Evolutionary conservation across 2,329 filamentous ascomycete species (phyloP).

Genomic region (Alternaria sp.): DNA sequence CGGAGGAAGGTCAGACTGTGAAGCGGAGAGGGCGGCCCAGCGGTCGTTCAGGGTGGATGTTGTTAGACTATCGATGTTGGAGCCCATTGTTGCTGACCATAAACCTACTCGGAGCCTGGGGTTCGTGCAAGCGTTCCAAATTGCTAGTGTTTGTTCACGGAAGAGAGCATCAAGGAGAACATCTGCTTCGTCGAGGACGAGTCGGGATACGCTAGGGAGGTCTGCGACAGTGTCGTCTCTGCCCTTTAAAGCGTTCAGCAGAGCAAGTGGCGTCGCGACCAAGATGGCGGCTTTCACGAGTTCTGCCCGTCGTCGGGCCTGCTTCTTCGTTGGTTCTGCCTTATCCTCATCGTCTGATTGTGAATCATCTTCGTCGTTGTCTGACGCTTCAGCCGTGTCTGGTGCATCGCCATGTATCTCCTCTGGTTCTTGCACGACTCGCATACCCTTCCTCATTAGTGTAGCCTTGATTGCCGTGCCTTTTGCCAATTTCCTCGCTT

Average conservation of each 20-base stretch:
- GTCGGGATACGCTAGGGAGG: conserved; percentile 72
- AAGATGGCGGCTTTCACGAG: conserved; percentile 78
- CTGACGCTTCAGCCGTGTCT: conserved; percentile 49
- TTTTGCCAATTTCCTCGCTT: conserved; percentile 80
- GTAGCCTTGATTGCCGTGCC: conserved; percentile 82
- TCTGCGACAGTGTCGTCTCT: conserved; percentile 57
- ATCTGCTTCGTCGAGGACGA: conserved; percentile 93
- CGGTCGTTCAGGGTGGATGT: conserved; percentile 64
- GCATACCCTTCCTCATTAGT: conserved; percentile 86
- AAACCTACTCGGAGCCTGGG: conserved; percentile 76
- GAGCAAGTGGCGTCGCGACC: conserved; percentile 78
- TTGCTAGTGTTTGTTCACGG: conserved; percentile 81
- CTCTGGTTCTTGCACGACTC: conserved; percentile 56
- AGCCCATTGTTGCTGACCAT: conserved; percentile 98
- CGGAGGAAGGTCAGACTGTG: conserved; percentile 46
- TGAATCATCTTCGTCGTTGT: conserved; percentile 48
- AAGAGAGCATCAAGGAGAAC: conserved; percentile 92
- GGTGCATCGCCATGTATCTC: conserved; percentile 52
- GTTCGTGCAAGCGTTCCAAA: conserved; percentile 82
- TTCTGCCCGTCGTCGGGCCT: conserved; percentile 53
- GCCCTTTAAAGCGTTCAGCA: conserved; percentile 75
- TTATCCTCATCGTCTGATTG: conserved; percentile 52
- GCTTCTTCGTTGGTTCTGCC: conserved; percentile 43
- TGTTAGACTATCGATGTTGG: conserved; percentile 83
- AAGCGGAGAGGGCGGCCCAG: conserved; percentile 50